phyloP scores from a whole-genome alignment of 768 basidiomycete species.

The Tulasnella sp. region DNA sequence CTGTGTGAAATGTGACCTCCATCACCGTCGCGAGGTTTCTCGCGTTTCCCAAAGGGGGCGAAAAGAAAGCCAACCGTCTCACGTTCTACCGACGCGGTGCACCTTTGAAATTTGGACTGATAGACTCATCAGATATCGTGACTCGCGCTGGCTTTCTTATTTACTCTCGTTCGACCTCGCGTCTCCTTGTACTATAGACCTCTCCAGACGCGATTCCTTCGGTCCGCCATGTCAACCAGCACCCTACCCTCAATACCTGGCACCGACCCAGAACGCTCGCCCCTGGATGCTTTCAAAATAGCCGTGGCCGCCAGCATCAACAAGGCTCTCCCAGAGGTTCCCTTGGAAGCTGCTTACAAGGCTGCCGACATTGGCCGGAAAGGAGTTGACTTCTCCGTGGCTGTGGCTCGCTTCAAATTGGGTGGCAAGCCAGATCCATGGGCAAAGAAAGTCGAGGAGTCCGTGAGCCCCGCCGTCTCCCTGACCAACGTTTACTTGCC shows the following conservation, averaged over 20 bases:
- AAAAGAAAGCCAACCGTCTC: too few relatives aligned
- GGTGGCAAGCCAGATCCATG: constrained; percentile 75
- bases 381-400: constrained; percentile 87
- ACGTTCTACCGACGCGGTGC: not conserved
- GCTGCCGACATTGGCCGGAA: constrained; percentile 90
- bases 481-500: not conserved
- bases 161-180: not conserved
- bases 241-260: constrained; percentile 27
- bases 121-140: constrained; percentile 4
- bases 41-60: too few relatives aligned
- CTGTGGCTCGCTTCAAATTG: constrained; percentile 82
- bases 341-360: constrained; percentile 68
- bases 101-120: not conserved
- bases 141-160: constrained; percentile 4
- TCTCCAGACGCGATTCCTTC: not conserved
- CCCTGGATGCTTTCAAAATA: constrained; percentile 72
- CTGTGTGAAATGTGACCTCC: too few relatives aligned
- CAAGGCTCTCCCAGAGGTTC: constrained; percentile 54
- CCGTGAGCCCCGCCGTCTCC: constrained; percentile 42
- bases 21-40: too few relatives aligned
- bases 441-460: constrained; percentile 61
- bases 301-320: constrained; percentile 67
- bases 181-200: not conserved
- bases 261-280: constrained; percentile 55
- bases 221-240: not conserved